Percentiles rank a stretch among this genome's conserved stretches.
Evolutionary conservation across 2,329 filamentous ascomycete genomes (phyloP).

Genomic region (Ascocoryne sarcoides): DNA sequence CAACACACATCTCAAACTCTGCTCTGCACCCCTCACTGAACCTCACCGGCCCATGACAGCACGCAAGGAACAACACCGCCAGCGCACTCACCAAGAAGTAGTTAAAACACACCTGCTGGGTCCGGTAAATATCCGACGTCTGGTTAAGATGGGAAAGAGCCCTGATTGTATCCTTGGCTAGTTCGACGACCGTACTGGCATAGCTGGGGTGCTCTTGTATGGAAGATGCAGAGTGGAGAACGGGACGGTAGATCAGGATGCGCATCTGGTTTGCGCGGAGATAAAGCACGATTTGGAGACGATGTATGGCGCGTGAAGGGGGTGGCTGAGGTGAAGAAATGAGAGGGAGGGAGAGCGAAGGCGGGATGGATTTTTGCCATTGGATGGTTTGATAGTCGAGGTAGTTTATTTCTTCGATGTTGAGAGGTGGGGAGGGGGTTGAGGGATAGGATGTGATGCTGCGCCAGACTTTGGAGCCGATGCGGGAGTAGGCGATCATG

Average conservation of each 20-base stretch:
- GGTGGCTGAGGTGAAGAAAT: constrained; percentile 34
- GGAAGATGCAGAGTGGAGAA: constrained; percentile 74
- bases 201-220: constrained; percentile 69
- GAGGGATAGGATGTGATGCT: constrained; percentile 42
- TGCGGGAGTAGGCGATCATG: constrained; percentile 77
- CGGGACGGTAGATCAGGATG: constrained; percentile 78
- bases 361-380: constrained; percentile 72
- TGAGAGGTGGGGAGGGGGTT: constrained; percentile 11
- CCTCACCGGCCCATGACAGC: constrained; percentile 63
- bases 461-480: constrained; percentile 81
- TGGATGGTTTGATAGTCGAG: constrained; percentile 77
- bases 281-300: constrained; percentile 76
- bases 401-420: constrained; percentile 65
- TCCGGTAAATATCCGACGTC: constrained; percentile 62
- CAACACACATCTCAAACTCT: constrained; percentile 72
- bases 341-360: constrained; percentile 46
- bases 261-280: constrained; percentile 84
- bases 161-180: constrained; percentile 69
- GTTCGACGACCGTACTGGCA: constrained; percentile 64
- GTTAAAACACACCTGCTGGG: constrained; percentile 69
- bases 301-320: constrained; percentile 43
- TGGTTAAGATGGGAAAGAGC: constrained; percentile 63
- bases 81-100: constrained; percentile 70
- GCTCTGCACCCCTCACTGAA: constrained; percentile 61
- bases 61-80: constrained; percentile 67